Evolutionary conservation across 2,329 filamentous ascomycete genomes (phyloP), one percentile per base, ranked within the genome.

Genomic region (Emmonsiellopsis sp.): DNA sequence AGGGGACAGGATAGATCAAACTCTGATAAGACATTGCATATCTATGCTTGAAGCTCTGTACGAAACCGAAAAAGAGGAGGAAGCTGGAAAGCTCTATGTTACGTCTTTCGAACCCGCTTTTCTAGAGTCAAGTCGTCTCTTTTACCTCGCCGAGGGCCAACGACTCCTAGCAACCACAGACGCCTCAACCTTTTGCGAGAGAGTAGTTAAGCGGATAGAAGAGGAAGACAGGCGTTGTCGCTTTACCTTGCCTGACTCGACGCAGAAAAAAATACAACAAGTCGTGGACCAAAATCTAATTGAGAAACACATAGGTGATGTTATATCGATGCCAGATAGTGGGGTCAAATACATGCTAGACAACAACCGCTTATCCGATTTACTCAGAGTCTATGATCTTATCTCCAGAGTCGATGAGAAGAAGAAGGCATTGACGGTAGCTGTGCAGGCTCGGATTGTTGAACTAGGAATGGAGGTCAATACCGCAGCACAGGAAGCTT

Each of bases 31-130:
- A 59, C 86, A 87, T 50, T 92, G 88, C 65, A 81, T 89, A 2
- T 84, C 87, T 61, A 96, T 98, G 90, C 78, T 98, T 5, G 92
- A 94, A 65, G 83, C 83, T 6, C 77, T 98, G 0, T 94, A 95
- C 66, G 87, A 95, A 67, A 85, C 84, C 0, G 82, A 90, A 53
- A 79, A 84, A 3, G 90, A 95, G 64, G 80, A 82, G 5, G 87
- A 94, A 58, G 77, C 81, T 45, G 81, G 88, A 42, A 93, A 90
- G 62, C 76, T 98, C 0, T 98, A 98, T 65, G 71, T 90, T 33
- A 87, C 84, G 0, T 79, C 80, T 0, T 97, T 98, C 61, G 90
- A 98, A 67, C 82, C 82, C 0, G 79, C 80, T 8, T 95, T 93
- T 62, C 71, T 97, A 4, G 69, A 77, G 1, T 80, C 82, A 3